These are phyloP conservation scores for Fusarium sp. DNA, from an alignment of 2,329 filamentous ascomycete genomes.

Conservation along the genomic window DNA sequence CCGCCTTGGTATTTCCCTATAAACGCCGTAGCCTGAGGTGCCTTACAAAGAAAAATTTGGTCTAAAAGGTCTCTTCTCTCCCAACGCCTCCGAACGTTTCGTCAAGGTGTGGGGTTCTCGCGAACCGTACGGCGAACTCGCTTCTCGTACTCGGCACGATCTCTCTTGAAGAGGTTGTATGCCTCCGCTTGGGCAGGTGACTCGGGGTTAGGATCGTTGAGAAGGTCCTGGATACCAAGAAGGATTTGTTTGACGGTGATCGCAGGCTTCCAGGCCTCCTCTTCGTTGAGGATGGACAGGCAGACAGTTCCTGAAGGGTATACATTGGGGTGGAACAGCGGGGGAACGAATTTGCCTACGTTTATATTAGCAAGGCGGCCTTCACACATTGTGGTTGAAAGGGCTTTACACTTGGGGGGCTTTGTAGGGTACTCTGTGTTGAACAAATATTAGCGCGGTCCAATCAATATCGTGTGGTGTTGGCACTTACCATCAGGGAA, in stretches of 20 bases:
- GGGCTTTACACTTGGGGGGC: slow-evolving; percentile 88
- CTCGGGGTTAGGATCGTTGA: slow-evolving; percentile 96
- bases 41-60: slow-evolving; percentile 27
- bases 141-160: slow-evolving; percentile 86
- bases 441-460: slow-evolving; percentile 19
- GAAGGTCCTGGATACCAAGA: slow-evolving; percentile 92
- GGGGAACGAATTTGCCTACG: slow-evolving; percentile 92
- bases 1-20: slow-evolving; percentile 45
- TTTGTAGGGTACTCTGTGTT: slow-evolving; percentile 93
- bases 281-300: slow-evolving; percentile 95
- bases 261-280: slow-evolving; percentile 97
- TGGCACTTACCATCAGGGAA: slow-evolving; percentile 85
- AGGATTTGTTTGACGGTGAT: slow-evolving; percentile 99
- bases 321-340: slow-evolving; percentile 97
- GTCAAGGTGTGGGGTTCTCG: slow-evolving; percentile 82
- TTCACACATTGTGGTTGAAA: not conserved
- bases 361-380: slow-evolving; percentile 19
- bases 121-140: slow-evolving; percentile 87
- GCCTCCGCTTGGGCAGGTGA: slow-evolving; percentile 97
- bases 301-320: slow-evolving; percentile 98
- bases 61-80: slow-evolving; percentile 22
- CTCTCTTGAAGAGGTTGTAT: slow-evolving; percentile 96
- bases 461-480: not conserved
- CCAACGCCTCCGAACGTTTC: not conserved
- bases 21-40: slow-evolving; percentile 45